Base-by-base conservation (phyloP, 2,329 filamentous ascomycete species). In the Dactylellina parvicollis region DNA sequence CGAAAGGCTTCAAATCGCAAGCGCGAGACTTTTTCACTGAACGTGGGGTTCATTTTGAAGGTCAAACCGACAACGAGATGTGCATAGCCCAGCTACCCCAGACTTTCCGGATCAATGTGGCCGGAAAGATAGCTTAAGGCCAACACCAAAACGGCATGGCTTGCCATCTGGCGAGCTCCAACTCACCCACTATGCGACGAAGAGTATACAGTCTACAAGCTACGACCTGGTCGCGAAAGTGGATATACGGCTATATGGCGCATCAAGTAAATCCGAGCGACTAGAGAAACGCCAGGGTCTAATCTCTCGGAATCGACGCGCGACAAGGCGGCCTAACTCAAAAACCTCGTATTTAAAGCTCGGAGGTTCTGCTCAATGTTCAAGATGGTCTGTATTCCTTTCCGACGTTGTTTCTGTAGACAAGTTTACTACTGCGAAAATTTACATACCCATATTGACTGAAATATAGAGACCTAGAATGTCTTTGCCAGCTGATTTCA, bases 401-500 rank as follows among this genome's bases (percentile, higher is more conserved):
- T 18, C 42, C 34, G 61, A 44, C 52, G 22, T 54, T 12, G 46
- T 16, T 46, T 54, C n/a, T 26, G 26, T 28, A 44, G 36, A 59
- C 59, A 59, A 28, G 44, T 32, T 54, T 30, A 65, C 26, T 52
- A 18, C 28, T 34, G 38, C 36, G 44, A 26, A 61, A 61, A 40
- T 34, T 34, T 16, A 40, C 12, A 47, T 60, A 34, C 28, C 28
- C 12, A 40, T 47, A 65, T 72, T 65, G 52, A 72, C 59, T 42
- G 14, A 65, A 36, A 50, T 44, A 16, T 24, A 64, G 57, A 72
- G 46, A 16, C 46, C 49, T 74, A 78, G 75, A 77, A 79, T 71
- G 79, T 79, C 79, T 65, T 84, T 92, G 64, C 88, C 88, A 38
- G 84, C 85, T 64, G 89, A 91, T 80, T 92, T 93, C 80, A 82